Evolutionary conservation across 148 eudicot species (phyloP).

Genomic region (Euryodendron excelsum): DNA sequence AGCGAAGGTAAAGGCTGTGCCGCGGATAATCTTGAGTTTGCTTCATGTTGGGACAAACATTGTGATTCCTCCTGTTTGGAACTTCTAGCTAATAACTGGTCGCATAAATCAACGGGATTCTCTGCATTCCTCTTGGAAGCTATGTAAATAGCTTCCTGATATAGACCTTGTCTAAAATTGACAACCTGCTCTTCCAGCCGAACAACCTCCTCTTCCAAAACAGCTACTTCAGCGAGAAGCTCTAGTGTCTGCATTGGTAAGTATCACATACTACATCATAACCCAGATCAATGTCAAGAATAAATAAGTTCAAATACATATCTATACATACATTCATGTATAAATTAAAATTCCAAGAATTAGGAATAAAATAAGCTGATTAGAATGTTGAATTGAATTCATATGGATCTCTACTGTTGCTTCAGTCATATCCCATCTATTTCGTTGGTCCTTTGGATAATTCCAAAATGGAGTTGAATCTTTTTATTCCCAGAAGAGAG

Average conservation of each 20-base stretch:
- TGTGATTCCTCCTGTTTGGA: slow-evolving; percentile 39
- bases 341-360: neutral
- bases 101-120: slow-evolving; percentile 24
- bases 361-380: neutral
- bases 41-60: slow-evolving; percentile 27
- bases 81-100: slow-evolving; percentile 22
- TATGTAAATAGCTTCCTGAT: slow-evolving; percentile 55
- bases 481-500: neutral
- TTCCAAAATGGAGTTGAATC: neutral
- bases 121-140: slow-evolving; percentile 47
- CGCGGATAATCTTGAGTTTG: slow-evolving; percentile 12
- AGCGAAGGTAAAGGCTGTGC: slow-evolving; percentile 33
- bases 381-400: neutral
- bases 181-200: slow-evolving; percentile 79
- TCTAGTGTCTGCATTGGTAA: slow-evolving; percentile 55
- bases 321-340: no score
- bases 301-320: neutral
- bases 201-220: slow-evolving; percentile 91
- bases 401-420: no score
- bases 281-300: neutral
- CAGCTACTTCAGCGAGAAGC: slow-evolving; percentile 96
- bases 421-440: no score
- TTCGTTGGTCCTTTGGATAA: neutral
- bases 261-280: slow-evolving; percentile 1
- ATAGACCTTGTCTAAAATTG: slow-evolving; percentile 53